Base-by-base conservation (phyloP, 345 rosid genomes). In the Eucalyptus erythrocorys region DNA sequence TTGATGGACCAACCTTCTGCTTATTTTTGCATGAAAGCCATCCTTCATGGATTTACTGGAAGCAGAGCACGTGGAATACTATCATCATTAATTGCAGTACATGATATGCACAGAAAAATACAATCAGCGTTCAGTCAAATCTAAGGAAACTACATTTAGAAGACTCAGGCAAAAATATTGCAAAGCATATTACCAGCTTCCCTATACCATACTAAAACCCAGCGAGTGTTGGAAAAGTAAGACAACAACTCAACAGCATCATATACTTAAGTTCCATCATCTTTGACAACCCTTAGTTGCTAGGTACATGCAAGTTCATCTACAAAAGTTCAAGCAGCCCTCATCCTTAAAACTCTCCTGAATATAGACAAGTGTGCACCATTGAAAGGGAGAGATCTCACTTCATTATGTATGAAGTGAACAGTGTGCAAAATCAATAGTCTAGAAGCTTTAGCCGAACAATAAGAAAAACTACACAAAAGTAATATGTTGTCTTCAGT, bases 41-140 rank as follows among this genome's bases (percentile, higher is more conserved):
- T 90, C 92, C 93, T 96, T 99, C 98, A 93, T 16, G 98, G 92
- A 92, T 92, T 96, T 82, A 91, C 99, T 98, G 94, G 86, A 93
- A 91, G 90, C 64, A 90, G 79, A 87, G 89, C 86, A 84, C 40
- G 80, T 51, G 87, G 49, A 88, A 53, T 50, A 59, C 37, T 47
- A 84, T 45, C 45, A 42, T 57, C 40, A 48, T 51, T 32, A 49
- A 81, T 45, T 53, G 32, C 21, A 37, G 24, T 61, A 87, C 79
- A 59, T 27, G 86, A 85, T 47, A 13, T 42, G 66, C 66, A 26
- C 32, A 59, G 66, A 84, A 17, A 42, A 49, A 45, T 45, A 42
- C 21, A 26, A 84, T 19, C 30, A 47, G 19, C 50, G 13, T 85
- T 61, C 68, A 61, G 68, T 61, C 79, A 59, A 87, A 22, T n/a